A percentile compares a stretch with the other conserved stretches of the same genome.
phyloP scores from a whole-genome alignment of 441 rosid genomes.

The Pelargonium australe region DNA sequence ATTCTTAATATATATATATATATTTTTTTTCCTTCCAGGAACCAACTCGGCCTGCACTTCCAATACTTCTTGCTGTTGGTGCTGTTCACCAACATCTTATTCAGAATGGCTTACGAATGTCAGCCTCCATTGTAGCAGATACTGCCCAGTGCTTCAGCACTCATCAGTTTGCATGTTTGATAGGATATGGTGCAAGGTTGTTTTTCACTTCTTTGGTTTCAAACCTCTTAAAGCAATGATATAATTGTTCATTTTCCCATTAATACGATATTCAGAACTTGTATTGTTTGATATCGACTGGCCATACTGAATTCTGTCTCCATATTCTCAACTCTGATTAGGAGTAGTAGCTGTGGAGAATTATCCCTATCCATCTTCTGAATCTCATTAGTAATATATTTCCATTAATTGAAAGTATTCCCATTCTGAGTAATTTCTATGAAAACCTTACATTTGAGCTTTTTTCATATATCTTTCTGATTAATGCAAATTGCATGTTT shows the following conservation, averaged over 20 bases:
- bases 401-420: no score
- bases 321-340: neutral
- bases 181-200: slow-evolving; percentile 98
- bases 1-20: no score
- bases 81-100: slow-evolving; percentile 99
- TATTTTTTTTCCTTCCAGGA: slow-evolving; percentile 45
- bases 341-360: neutral
- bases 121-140: slow-evolving; percentile 89
- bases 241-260: neutral
- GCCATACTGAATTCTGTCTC: neutral
- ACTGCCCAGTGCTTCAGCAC: slow-evolving; percentile 99
- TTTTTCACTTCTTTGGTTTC: slow-evolving; percentile 19
- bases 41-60: slow-evolving; percentile 84
- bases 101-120: slow-evolving; percentile 92
- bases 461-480: no score
- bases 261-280: slow-evolving; percentile 6
- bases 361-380: neutral
- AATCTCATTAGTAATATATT: neutral
- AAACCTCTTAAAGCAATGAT: slow-evolving; percentile 8
- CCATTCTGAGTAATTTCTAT: neutral
- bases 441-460: no score
- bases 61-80: slow-evolving; percentile 95
- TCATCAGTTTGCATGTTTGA: slow-evolving; percentile 96
- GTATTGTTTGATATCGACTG: slow-evolving; percentile 4
- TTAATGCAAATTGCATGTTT: neutral